Evolutionary conservation across 306 rosid species (phyloP).

Genomic region (Cyamopsis tetragonoloba): DNA sequence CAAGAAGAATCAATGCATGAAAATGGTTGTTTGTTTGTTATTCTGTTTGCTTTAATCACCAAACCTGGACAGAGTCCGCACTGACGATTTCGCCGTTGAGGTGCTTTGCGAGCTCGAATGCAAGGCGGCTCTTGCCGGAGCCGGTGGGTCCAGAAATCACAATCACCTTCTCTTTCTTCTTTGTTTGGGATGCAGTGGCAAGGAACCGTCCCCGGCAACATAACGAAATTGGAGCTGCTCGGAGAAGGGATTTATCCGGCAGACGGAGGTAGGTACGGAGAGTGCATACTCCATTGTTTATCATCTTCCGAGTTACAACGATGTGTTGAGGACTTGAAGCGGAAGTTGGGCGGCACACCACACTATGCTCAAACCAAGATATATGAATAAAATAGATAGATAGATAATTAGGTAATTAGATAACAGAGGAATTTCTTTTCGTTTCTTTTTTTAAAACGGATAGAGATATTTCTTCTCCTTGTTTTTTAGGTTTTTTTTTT

Average conservation of each 20-base stretch:
- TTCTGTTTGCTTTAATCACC: background rate
- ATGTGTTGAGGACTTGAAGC: background rate
- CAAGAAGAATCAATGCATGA: background rate
- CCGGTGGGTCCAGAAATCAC: slow-evolving; percentile 94
- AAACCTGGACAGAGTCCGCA: slow-evolving; percentile 93
- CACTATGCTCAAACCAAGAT: background rate
- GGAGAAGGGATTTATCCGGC: slow-evolving; percentile 33
- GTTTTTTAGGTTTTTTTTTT: too few relatives aligned
- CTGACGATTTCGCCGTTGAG: slow-evolving; percentile 88
- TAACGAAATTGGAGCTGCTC: slow-evolving; percentile 11
- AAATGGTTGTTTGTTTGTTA: background rate
- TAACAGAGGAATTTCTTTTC: too few relatives aligned
- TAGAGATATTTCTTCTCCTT: too few relatives aligned
- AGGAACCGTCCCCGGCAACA: slow-evolving; percentile 37
- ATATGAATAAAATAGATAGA: background rate
- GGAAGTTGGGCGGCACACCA: background rate
- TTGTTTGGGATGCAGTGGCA: slow-evolving; percentile 26
- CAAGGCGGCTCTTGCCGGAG: slow-evolving; percentile 79
- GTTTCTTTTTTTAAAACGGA: too few relatives aligned
- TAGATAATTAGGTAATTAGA: too few relatives aligned
- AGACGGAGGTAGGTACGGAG: slow-evolving; percentile 46
- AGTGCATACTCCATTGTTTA: slow-evolving; percentile 39
- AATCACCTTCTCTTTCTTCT: slow-evolving; percentile 63
- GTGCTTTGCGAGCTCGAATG: slow-evolving; percentile 83
- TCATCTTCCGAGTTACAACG: slow-evolving; percentile 23